phyloP scores from a whole-genome alignment of 2,329 filamentous ascomycete species.

The Zelopaecilomyces penicillatus region DNA sequence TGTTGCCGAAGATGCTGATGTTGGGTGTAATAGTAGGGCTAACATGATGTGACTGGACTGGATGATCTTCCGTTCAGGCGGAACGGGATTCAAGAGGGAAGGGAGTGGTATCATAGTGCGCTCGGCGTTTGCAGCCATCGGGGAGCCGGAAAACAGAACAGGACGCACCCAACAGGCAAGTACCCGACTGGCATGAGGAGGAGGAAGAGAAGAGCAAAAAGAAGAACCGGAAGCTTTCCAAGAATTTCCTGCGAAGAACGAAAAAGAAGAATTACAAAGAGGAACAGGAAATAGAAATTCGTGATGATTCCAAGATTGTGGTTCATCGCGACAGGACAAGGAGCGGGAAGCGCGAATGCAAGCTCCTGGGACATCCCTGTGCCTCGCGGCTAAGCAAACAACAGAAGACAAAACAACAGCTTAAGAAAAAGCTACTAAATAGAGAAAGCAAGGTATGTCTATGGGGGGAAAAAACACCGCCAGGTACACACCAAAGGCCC shows the following conservation, averaged over 20 bases:
- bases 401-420: background rate
- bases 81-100: constrained; percentile 57
- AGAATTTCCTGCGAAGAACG: too few species aligned
- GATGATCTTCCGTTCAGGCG: constrained; percentile 31
- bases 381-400: constrained; percentile 22
- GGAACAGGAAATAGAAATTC: constrained; percentile 1
- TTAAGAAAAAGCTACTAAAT: too few species aligned
- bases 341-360: constrained; percentile 13
- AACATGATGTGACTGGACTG: constrained; percentile 28
- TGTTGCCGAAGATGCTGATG: constrained; percentile 2
- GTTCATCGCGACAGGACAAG: constrained; percentile 17
- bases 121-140: constrained; percentile 12
- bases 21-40: constrained; percentile 20
- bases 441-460: too few species aligned
- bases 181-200: background rate
- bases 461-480: too few species aligned
- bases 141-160: background rate
- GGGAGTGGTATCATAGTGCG: constrained; percentile 54
- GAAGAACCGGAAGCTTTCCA: too few species aligned
- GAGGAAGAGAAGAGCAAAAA: background rate
- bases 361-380: constrained; percentile 13
- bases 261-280: background rate
- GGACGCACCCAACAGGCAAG: constrained; percentile 1
- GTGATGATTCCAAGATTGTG: constrained; percentile 18
- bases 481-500: too few species aligned